Base-by-base conservation (phyloP, 371 early-diverging fungal species). In the Pancytospora epiphaga region DNA sequence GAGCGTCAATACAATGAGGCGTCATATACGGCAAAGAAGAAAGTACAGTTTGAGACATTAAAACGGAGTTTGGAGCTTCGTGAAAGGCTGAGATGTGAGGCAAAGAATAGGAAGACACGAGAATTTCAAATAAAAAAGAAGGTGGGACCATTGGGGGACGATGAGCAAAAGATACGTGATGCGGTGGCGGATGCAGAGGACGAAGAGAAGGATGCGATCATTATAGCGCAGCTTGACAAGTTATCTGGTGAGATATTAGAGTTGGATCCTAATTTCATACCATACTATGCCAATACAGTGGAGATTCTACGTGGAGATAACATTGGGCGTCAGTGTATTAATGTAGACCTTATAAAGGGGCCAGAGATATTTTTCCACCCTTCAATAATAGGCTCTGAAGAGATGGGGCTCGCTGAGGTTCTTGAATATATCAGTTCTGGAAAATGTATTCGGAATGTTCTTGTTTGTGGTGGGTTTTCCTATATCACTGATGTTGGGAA, bases 381-480 rank as follows among this genome's bases (percentile, higher is more conserved):
- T 0, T 56, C 66, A n/a, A 75, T 82, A 33, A 56, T 82, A 33
- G 70, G 73, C 1, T 57, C 74, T 18, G 67, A 76, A 34, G 67
- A 78, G 47, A 74, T 76, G 66, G 83, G 83, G 2, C 25, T 82
- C 0, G 56, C 69, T 33, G 83, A 82, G 54, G 74, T 72, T 43
- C 60, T 82, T 37, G 75, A 79, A 38, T 47, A 58, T 32, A 50
- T 77, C 37, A 37, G 40, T 12, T 56, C 25, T 25, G 50, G 66
- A 25, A 63, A 68, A 18, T n/a, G 56, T 27, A 56, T 66, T 30
- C 43, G 66, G 39, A 75, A 81, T 39, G 66, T 81, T 12, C 76
- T 82, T 37, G 22, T 82, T 6, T 77, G 77, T 43, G 83, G 83
- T 30, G 83, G 83, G n/a, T 81, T 82, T 62, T 75, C 76, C 33